Evolutionary conservation across 2,329 filamentous ascomycete genomes (phyloP).

Genomic region (Fusarium napiforme): DNA sequence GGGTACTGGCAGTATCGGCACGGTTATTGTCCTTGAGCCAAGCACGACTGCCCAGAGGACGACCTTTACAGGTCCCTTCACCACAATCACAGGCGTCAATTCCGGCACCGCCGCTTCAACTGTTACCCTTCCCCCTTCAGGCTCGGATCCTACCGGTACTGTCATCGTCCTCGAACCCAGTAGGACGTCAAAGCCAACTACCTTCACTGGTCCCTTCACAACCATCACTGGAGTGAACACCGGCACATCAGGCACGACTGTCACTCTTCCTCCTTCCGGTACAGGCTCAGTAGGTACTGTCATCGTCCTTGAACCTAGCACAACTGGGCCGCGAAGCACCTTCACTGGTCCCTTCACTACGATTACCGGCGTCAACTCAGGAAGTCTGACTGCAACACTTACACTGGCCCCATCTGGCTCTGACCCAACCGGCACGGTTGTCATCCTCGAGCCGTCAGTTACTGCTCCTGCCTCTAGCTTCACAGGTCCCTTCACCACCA

Average conservation of each 20-base stretch:
- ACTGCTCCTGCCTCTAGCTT: too few species aligned
- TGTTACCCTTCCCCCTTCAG: not conserved
- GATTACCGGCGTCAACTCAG: not conserved
- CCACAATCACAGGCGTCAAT: not conserved
- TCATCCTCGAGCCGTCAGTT: too few species aligned
- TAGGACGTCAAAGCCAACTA: not conserved
- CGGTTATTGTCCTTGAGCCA: not conserved
- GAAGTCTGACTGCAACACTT: too few species aligned
- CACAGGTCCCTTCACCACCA: too few species aligned
- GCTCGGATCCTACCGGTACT: not conserved
- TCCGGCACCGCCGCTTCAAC: not conserved
- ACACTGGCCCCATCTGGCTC: too few species aligned
- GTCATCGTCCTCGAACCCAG: not conserved
- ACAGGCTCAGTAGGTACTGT: not conserved
- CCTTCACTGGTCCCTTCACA: not conserved
- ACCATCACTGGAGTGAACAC: not conserved
- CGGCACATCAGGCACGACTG: not conserved
- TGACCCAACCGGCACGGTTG: too few species aligned
- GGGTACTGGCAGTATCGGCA: not conserved
- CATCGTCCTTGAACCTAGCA: not conserved
- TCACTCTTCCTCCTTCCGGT: not conserved
- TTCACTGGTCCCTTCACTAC: not conserved
- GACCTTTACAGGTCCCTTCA: not conserved
- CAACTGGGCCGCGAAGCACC: not conserved
- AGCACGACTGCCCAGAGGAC: not conserved